These are phyloP conservation scores for Brassica incana DNA, from an alignment of 345 rosid species.

Conservation along the genomic window DNA sequence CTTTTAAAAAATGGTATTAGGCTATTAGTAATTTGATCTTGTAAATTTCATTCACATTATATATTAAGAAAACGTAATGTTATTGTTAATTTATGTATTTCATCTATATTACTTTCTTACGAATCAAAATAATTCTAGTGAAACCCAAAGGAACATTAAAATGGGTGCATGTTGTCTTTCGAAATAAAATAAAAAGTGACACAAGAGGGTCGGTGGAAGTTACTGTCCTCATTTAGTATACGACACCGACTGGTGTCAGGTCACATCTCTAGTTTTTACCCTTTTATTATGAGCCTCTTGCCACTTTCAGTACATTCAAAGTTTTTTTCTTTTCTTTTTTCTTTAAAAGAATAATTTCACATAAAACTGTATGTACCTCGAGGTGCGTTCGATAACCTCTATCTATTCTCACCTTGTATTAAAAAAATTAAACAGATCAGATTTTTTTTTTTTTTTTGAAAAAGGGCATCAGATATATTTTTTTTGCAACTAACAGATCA, in stretches of 20 bases:
- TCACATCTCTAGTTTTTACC: constrained; percentile 25
- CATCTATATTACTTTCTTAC: not conserved
- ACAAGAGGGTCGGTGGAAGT: constrained; percentile 30
- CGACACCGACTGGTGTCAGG: constrained; percentile 33
- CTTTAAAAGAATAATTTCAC: not conserved
- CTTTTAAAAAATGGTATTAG: not conserved
- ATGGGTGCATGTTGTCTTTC: constrained; percentile 1
- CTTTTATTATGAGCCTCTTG: constrained; percentile 19
- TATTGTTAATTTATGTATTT: not conserved
- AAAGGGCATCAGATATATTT: no score
- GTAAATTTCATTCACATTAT: not conserved
- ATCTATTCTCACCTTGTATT: not conserved
- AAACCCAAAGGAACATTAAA: constrained; percentile 23
- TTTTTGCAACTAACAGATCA: no score
- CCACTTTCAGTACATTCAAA: constrained; percentile 18
- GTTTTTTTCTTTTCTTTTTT: not conserved
- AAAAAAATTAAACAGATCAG: not conserved
- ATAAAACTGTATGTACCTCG: not conserved
- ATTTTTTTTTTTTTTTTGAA: no score
- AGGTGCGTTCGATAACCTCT: not conserved
- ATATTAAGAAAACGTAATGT: not conserved
- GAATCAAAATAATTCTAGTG: not conserved
- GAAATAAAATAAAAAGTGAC: constrained; percentile 21
- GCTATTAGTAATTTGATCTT: not conserved
- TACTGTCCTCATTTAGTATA: constrained; percentile 34